Evolutionary conservation across 345 rosid genomes (phyloP).

Genomic region (Carallia brachiata): DNA sequence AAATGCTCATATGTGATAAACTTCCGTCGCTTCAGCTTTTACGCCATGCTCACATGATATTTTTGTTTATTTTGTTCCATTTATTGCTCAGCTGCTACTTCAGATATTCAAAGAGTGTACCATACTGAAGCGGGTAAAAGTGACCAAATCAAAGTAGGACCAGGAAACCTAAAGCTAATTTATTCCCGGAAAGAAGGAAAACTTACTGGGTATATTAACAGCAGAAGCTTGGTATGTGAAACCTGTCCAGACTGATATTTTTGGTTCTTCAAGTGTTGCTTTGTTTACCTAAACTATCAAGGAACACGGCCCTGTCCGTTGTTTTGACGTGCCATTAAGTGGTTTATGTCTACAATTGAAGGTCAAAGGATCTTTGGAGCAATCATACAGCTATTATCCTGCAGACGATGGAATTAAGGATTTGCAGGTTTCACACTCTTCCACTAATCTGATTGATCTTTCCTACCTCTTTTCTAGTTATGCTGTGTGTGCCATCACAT

Average conservation of each 20-base stretch:
- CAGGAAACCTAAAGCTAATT: slow-evolving; percentile 67
- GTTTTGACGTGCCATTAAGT: slow-evolving; percentile 6
- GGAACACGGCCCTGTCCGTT: neutral
- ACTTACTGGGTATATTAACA: slow-evolving; percentile 53
- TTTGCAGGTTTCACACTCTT: slow-evolving; percentile 53
- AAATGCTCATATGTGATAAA: too few relatives aligned
- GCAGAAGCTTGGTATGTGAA: slow-evolving; percentile 48
- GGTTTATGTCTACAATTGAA: neutral
- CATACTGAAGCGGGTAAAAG: slow-evolving; percentile 36
- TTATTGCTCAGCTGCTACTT: slow-evolving; percentile 15
- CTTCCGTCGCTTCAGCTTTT: neutral
- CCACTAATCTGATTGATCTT: neutral
- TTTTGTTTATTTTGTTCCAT: neutral
- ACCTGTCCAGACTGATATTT: neutral
- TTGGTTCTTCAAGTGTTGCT: neutral
- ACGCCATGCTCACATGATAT: slow-evolving; percentile 6
- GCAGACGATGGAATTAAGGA: slow-evolving; percentile 80
- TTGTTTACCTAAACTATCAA: neutral
- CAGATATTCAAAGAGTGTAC: slow-evolving; percentile 13
- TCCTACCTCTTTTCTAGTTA: neutral
- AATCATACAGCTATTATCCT: slow-evolving; percentile 70
- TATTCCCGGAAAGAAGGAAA: slow-evolving; percentile 58
- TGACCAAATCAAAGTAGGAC: slow-evolving; percentile 61
- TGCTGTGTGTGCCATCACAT: neutral
- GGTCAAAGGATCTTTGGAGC: slow-evolving; percentile 44